These are phyloP conservation scores for Arthromyces matolae DNA, from an alignment of 768 basidiomycete genomes.

Conservation along the genomic window DNA sequence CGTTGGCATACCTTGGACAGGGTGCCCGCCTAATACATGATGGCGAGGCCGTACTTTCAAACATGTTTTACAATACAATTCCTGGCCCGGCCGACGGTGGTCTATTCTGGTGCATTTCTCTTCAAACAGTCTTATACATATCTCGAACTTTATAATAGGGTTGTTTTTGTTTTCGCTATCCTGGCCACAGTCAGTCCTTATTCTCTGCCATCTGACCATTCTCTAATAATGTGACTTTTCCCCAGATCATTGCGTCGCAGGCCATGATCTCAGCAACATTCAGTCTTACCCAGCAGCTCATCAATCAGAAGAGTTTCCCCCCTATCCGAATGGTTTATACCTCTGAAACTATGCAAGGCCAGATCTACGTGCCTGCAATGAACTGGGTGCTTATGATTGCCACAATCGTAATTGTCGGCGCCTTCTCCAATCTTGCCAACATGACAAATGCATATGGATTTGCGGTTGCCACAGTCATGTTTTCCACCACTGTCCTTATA, in stretches of 20 bases:
- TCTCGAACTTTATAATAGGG: constrained; percentile 31
- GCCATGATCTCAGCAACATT: constrained; percentile 70
- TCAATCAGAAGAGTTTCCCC: constrained; percentile 57
- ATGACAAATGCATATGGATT: constrained; percentile 63
- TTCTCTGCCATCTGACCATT: not conserved
- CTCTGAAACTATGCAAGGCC: constrained; percentile 56
- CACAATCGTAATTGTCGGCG: constrained; percentile 52
- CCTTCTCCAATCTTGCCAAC: constrained; percentile 49
- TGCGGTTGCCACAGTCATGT: constrained; percentile 50
- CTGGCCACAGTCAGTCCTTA: constrained; percentile 50
- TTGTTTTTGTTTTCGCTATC: constrained; percentile 60
- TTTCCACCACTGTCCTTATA: constrained; percentile 55
- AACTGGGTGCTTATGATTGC: constrained; percentile 58
- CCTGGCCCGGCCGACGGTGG: constrained; percentile 51
- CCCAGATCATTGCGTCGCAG: constrained; percentile 57
- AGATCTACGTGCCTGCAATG: constrained; percentile 61
- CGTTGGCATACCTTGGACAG: constrained; percentile 70
- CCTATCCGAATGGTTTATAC: constrained; percentile 59
- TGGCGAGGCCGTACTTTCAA: constrained; percentile 43
- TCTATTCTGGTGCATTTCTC: constrained; percentile 50
- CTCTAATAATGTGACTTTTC: not conserved
- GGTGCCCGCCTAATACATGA: constrained; percentile 57
- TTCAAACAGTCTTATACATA: not conserved
- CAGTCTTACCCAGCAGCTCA: constrained; percentile 59
- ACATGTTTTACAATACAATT: constrained; percentile 64